Evolutionary conservation across 75 land plant genomes (phyloP).

Genomic region (Pinus albicaulis): DNA sequence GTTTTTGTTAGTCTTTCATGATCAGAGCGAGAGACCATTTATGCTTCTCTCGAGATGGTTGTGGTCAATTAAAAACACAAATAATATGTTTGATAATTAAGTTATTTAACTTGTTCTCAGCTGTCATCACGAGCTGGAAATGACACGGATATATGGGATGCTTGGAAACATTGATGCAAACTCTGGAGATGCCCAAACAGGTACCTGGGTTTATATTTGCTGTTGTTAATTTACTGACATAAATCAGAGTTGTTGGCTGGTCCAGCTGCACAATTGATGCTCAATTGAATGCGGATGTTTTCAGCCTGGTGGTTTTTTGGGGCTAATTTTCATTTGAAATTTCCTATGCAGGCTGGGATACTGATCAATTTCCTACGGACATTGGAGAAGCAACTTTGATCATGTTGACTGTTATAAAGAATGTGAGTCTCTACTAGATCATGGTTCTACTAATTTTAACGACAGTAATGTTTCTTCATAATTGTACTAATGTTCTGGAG

Average conservation of each 20-base stretch:
- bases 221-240: not conserved
- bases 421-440: constrained; percentile 48
- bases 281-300: too few species aligned
- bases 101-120: constrained; percentile 38
- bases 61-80: not conserved
- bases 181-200: constrained; percentile 93
- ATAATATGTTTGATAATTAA: not conserved
- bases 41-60: not conserved
- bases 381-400: constrained; percentile 81
- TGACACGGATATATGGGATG: constrained; percentile 89
- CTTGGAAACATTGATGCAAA: constrained; percentile 95
- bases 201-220: constrained; percentile 21
- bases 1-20: not conserved
- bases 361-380: constrained; percentile 91
- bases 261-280: not conserved
- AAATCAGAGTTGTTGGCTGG: not conserved
- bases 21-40: not conserved
- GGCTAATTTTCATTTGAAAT: not conserved
- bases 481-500: not conserved
- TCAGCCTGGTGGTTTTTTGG: not conserved
- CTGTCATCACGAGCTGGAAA: constrained; percentile 94
- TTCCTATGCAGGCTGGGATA: constrained; percentile 84
- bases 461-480: not conserved
- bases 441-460: constrained; percentile 1
- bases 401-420: constrained; percentile 85